A percentile compares a stretch with the other conserved stretches of the same genome.
These are phyloP conservation scores for Diplodia corticola DNA, from an alignment of 2,329 filamentous ascomycete species.

Conservation along the genomic window DNA sequence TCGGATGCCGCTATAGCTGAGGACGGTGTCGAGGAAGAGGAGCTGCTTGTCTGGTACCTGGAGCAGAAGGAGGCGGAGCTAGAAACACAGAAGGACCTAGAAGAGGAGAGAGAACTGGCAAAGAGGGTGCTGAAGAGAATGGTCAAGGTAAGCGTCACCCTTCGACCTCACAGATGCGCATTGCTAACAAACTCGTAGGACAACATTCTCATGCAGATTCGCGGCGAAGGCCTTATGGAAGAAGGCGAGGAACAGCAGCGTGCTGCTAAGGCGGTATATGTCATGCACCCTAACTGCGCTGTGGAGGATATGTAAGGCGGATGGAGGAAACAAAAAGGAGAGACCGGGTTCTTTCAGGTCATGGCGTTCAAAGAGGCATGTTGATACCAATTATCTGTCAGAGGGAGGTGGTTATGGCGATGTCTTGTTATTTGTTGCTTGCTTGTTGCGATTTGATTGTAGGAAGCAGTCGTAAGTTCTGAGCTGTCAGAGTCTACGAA, in stretches of 20 bases:
- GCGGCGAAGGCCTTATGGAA: constrained; percentile 87
- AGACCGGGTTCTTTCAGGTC: background rate
- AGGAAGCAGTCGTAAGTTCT: background rate
- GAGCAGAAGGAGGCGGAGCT: constrained; percentile 87
- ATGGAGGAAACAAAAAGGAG: background rate
- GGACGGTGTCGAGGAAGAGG: constrained; percentile 82
- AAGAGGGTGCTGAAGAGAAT: constrained; percentile 91
- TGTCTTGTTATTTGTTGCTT: background rate
- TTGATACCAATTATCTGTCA: background rate
- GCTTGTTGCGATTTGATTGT: background rate
- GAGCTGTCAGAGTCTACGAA: background rate
- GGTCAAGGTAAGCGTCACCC: constrained; percentile 72
- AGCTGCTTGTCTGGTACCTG: constrained; percentile 83
- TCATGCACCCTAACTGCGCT: constrained; percentile 91
- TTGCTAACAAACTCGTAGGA: constrained; percentile 47
- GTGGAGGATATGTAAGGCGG: constrained; percentile 58
- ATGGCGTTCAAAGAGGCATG: constrained; percentile 12
- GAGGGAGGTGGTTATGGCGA: background rate
- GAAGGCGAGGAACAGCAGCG: constrained; percentile 60
- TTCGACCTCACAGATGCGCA: background rate
- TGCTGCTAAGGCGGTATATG: constrained; percentile 68
- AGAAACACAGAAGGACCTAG: constrained; percentile 75
- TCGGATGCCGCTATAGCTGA: constrained; percentile 75
- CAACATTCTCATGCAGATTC: constrained; percentile 59
- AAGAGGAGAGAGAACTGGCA: constrained; percentile 70